phyloP scores from a whole-genome alignment of 495 filamentous ascomycete genomes.

The Hypoxylon cercidicola region DNA sequence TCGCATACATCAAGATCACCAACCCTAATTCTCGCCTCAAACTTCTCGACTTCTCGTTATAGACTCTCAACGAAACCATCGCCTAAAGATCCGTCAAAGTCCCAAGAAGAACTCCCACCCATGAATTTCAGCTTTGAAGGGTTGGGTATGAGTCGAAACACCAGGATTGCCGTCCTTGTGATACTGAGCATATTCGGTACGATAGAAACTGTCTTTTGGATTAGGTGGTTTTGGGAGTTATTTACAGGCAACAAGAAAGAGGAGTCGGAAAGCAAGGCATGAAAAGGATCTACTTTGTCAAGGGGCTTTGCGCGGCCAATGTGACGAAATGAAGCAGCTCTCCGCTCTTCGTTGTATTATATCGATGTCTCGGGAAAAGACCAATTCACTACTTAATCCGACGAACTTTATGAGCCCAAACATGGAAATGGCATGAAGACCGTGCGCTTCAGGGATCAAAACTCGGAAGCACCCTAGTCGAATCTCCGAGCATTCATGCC shows the following conservation, averaged over 20 bases:
- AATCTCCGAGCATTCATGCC: not conserved
- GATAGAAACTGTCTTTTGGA: slow-evolving; percentile 43
- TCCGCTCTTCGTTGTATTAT: slow-evolving; percentile 10
- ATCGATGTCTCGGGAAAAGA: slow-evolving; percentile 2
- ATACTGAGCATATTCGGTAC: slow-evolving; percentile 43
- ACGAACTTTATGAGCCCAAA: not conserved
- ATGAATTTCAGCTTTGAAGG: slow-evolving; percentile 39
- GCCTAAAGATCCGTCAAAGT: slow-evolving; percentile 17
- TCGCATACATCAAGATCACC: slow-evolving; percentile 16
- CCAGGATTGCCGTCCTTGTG: slow-evolving; percentile 39
- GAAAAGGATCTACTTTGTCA: slow-evolving; percentile 10
- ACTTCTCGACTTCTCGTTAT: slow-evolving; percentile 27
- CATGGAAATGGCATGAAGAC: not conserved
- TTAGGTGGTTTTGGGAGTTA: slow-evolving; percentile 37
- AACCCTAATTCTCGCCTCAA: not conserved
- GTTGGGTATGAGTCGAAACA: slow-evolving; percentile 39
- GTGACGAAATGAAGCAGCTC: slow-evolving; percentile 2
- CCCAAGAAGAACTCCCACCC: slow-evolving; percentile 15
- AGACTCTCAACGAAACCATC: slow-evolving; percentile 14
- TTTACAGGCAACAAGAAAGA: slow-evolving; percentile 18
- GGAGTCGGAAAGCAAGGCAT: slow-evolving; percentile 18
- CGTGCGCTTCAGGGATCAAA: not conserved
- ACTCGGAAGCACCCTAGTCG: not conserved
- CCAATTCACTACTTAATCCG: slow-evolving; percentile 23
- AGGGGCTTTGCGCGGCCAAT: not conserved